Conservation (phyloP, 345 rosid genomes). For the Moringa oleifera region DNA sequence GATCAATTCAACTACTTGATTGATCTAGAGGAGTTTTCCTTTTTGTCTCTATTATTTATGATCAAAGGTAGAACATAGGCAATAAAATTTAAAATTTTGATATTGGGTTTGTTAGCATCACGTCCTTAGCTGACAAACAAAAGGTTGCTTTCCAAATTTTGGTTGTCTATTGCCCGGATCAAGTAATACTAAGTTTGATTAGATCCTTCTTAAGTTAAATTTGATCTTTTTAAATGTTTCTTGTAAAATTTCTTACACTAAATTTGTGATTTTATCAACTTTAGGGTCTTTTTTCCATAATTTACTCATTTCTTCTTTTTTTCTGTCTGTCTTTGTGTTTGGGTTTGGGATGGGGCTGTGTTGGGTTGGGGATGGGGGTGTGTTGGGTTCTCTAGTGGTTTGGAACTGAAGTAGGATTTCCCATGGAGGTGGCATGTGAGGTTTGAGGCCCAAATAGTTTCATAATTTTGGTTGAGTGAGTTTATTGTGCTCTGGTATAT, state of each 20-base stretch:
- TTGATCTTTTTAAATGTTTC: background rate
- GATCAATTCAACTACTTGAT: background rate
- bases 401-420: background rate
- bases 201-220: background rate
- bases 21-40: background rate
- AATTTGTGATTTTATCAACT: constrained; percentile 1
- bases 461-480: background rate
- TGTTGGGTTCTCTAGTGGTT: background rate
- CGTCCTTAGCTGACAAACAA: background rate
- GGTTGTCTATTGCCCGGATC: background rate
- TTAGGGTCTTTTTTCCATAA: background rate
- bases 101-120: constrained; percentile 1
- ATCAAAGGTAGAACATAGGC: background rate
- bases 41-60: background rate
- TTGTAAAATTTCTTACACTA: background rate
- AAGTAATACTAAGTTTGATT: background rate
- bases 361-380: no score
- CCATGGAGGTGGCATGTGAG: background rate
- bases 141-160: background rate
- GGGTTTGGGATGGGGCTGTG: no score
- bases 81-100: constrained; percentile 12
- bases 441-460: background rate
- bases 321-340: background rate
- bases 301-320: background rate
- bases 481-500: background rate